Base-by-base conservation (phyloP, 2,329 filamentous ascomycete genomes). In the Microcera coccophila region DNA sequence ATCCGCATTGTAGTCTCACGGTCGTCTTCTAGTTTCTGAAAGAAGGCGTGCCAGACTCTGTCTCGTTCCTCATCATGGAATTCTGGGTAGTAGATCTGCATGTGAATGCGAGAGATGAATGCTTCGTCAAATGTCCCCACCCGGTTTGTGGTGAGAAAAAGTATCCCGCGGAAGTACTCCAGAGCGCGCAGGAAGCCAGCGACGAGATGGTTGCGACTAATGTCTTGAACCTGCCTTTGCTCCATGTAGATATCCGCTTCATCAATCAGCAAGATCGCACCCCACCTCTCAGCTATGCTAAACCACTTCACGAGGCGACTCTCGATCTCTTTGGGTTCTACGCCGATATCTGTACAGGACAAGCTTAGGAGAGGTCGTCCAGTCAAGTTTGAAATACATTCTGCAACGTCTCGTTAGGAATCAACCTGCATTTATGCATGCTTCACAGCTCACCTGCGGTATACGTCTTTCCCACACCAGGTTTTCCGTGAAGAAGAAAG, bases 321-420 rank as follows among this genome's bases (percentile, higher is more conserved):
- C 20, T 61, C 57, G 1, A 59, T 49, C 3, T 43, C 37, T 0
- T 5, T n/a, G 4, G 54, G 39, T 0, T 47, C 48, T 3, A 45
- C 41, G 0, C 55, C 57, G 2, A 61, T 41, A 18, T 61, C 57
- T 2, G 41, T 62, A 14, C 36, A 47, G 1, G 58, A 62, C 10
- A 67, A 36, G 1, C 55, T 38, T 52, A 66, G 62, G 5, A 67
- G 43, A 1, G 63, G 64, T 0, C 58, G 44, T 8, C 44, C 45
- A n/a, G 62, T 61, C 18, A 57, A 58, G 9, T 57, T 58, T 0
- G 64, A 61, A 10, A 66, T 66, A 19, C 59, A 66, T 39, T 67
- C 62, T 65, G 31, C 8, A 10, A n/a, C n/a, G n/a, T n/a, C n/a
- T n/a, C n/a, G 29, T 24, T 21, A 4, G 21, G 12, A 16, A 5